Evolutionary conservation across 176 grass and related monocot species (phyloP), one percentile per base, ranked within the genome.

Genomic region (Guadua angustifolia): DNA sequence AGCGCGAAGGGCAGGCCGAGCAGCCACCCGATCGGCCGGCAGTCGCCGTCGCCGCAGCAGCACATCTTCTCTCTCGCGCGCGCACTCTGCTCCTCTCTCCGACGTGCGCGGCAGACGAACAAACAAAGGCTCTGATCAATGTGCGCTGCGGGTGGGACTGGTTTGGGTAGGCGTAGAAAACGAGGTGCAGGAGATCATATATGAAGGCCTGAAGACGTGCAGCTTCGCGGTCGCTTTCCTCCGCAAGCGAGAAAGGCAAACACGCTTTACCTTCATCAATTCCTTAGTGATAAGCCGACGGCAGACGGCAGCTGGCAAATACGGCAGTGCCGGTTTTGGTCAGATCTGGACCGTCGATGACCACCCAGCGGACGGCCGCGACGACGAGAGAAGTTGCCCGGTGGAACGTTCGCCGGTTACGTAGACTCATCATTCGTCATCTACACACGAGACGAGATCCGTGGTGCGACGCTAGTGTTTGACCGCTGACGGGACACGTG

Each of bases 1-100:
- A 91, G 69, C 55, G 89, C 89, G 79, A 94, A 94, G 63, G 87
- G 89, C 53, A 92, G 87, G 46, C 89, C 89, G 4, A 94, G 63
- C 50, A 94, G 64, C 76, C 85, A 94, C 44, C 79, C 92, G 17
- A 94, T 64, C 62, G 89, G 89, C 51, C 87, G 78, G 81, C 89
- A 94, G 39, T 82, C 89, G 80, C 75, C 75, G 18, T 53, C 84
- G 80, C 0, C 69, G 74, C 84, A 56, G 82, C 87, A 85, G 21
- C 83, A 76, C 89, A 90, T 90, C 84, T 62, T 39, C 24, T 43
- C 24, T 43, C 44, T 18, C 19, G 5, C 9, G n/a, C 24, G 0
- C 25, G 9, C 24, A 1, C 24, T 7, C 38, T 44, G 2, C 8
- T 36, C 73, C 51, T 2, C 16, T 47, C 69, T 9, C 74, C 52